Evolutionary conservation across 2,329 filamentous ascomycete genomes (phyloP), one percentile per base, ranked within the genome.

Genomic region (Ceratocystis colombiana): DNA sequence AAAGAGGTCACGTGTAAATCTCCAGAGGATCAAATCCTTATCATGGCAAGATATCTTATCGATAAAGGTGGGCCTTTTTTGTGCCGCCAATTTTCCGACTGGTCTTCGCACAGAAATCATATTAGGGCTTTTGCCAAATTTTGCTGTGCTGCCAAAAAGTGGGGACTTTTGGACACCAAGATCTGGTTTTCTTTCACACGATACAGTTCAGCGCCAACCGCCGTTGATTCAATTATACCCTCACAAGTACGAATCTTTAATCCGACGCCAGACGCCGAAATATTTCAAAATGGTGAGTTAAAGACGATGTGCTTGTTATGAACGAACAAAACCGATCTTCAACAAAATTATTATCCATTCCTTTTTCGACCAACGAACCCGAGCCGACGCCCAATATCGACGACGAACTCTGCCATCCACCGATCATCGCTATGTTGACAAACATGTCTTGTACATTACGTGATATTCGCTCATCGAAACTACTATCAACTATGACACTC

Each of bases 241-340:
- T 65, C 66, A 62, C 66, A 68, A 66, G 25, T 59, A 68, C 66
- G 64, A 65, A 66, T 66, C 64, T 65, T 65, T 66, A 65, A 65
- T 65, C 64, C 64, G 64, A 65, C 64, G 64, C 64, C 64, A 68
- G 64, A 68, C 66, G 66, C 66, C 66, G 64, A 68, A 68, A 66
- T 68, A 68, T 62, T 64, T 68, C 66, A 66, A 68, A 68, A 68
- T 68, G 66, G 66, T 68, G 66, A 68, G 66, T 68, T 57, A 28
- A 50, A 59, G 41, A 64, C 66, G 28, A 41, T 45, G 44, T 37
- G 20, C n/a, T 61, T 46, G 25, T 50, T 59, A 64, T 61, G 37
- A 67, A 41, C 25, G 25, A 37, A 64, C 62, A 48, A 44, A 59
- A 48, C n/a, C 57, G 10, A 33, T 20, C 45, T 59, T 59, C 62